Conservation (phyloP, 352 stramenopile species). For the Phytophthora sojae region DNA sequence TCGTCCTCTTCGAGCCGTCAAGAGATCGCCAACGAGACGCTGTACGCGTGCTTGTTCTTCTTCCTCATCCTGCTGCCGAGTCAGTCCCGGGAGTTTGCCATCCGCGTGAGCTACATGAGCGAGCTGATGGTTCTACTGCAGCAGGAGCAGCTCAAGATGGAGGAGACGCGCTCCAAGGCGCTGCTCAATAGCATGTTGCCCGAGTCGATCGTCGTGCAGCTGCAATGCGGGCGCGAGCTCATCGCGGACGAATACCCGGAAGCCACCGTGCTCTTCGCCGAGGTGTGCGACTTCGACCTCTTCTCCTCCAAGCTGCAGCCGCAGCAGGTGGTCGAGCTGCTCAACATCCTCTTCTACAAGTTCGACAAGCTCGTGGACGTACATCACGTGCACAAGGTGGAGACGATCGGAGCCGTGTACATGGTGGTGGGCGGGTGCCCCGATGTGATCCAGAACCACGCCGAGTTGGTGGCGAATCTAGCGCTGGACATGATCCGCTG, state of each 20-base stretch:
- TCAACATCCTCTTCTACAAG: constrained; percentile 92
- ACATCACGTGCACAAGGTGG: constrained; percentile 91
- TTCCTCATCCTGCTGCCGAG: constrained; percentile 81
- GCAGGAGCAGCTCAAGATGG: constrained; percentile 82
- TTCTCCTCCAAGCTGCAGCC: constrained; percentile 82
- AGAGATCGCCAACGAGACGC: constrained; percentile 71
- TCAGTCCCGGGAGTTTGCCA: constrained; percentile 82
- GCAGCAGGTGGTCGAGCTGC: constrained; percentile 87
- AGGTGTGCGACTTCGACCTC: constrained; percentile 89
- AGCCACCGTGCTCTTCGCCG: constrained; percentile 81
- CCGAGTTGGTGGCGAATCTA: constrained; percentile 82
- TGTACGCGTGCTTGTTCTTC: constrained; percentile 87
- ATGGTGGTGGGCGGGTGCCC: constrained; percentile 90
- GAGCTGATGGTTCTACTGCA: constrained; percentile 86
- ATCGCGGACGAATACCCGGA: constrained; percentile 86
- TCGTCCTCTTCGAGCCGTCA: constrained; percentile 38
- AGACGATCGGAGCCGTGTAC: constrained; percentile 92
- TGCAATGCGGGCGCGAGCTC: constrained; percentile 79
- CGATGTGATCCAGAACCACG: constrained; percentile 73
- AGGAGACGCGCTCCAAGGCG: constrained; percentile 79
- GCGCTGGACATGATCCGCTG: constrained; percentile 83
- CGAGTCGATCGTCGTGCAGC: constrained; percentile 74
- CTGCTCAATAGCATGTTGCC: constrained; percentile 88
- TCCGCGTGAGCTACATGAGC: constrained; percentile 88
- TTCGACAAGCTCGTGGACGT: constrained; percentile 90